Evolutionary conservation across 148 eudicot species (phyloP).

Genomic region (Amaranthus palmeri): DNA sequence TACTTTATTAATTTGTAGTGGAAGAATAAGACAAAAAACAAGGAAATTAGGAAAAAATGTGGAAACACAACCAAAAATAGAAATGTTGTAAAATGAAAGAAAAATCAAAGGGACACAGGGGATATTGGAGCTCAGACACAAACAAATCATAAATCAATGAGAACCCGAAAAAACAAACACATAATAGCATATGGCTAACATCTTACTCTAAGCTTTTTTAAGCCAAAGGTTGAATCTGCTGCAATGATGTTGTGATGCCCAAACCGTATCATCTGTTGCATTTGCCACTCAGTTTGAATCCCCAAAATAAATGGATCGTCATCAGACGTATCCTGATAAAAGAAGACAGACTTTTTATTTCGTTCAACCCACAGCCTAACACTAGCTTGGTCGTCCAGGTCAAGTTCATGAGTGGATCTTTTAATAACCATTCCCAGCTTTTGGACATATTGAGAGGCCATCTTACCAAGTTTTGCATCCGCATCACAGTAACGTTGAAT

Average conservation of each 20-base stretch:
- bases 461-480: slow-evolving; percentile 54
- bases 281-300: slow-evolving; percentile 96
- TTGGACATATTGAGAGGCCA: slow-evolving; percentile 93
- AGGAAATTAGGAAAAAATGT: too few relatives aligned
- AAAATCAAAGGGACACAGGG: neutral
- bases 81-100: too few relatives aligned
- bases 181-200: slow-evolving; percentile 9
- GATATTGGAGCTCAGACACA: neutral
- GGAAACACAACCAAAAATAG: too few relatives aligned
- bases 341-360: slow-evolving; percentile 77
- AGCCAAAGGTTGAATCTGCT: slow-evolving; percentile 82
- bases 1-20: too few relatives aligned
- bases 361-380: slow-evolving; percentile 81
- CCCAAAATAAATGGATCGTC: slow-evolving; percentile 78
- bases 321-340: slow-evolving; percentile 70
- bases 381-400: slow-evolving; percentile 91
- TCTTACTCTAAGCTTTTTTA: slow-evolving; percentile 80
- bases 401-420: slow-evolving; percentile 87
- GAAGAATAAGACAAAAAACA: too few relatives aligned
- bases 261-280: slow-evolving; percentile 94
- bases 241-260: slow-evolving; percentile 83
- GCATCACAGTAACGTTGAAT: slow-evolving; percentile 78
- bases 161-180: neutral
- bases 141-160: slow-evolving; percentile 4
- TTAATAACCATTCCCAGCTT: slow-evolving; percentile 90